A percentile compares a stretch with the other conserved stretches of the same genome.
Conservation (phyloP, 2,329 filamentous ascomycete genomes). For the Phialophora verrucosa region DNA sequence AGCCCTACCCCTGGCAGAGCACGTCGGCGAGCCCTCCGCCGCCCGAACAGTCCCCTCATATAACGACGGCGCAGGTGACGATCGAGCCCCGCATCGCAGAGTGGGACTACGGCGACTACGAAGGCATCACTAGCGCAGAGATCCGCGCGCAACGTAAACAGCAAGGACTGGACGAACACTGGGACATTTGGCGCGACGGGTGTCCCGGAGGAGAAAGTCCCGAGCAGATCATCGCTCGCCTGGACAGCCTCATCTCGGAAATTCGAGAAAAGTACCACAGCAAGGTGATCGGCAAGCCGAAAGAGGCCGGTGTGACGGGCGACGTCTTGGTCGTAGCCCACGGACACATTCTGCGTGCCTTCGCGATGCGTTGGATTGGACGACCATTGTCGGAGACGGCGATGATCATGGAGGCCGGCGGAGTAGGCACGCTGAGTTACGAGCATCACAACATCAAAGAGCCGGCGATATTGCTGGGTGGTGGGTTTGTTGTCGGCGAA, state of each 20-base stretch:
- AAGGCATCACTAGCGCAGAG: conserved; percentile 74
- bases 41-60: conserved; percentile 47
- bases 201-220: conserved; percentile 86
- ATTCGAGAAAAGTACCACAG: conserved; percentile 71
- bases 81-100: conserved; percentile 76
- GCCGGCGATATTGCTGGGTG: conserved; percentile 78
- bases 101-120: conserved; percentile 89
- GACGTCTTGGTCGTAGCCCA: conserved; percentile 85
- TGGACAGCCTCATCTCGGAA: conserved; percentile 77
- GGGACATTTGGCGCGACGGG: conserved; percentile 91
- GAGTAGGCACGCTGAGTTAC: conserved; percentile 81
- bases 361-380: conserved; percentile 84
- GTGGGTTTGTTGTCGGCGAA: conserved; percentile 63
- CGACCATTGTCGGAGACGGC: conserved; percentile 75
- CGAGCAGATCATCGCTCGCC: conserved; percentile 70
- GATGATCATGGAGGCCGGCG: conserved; percentile 87
- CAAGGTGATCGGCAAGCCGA: conserved; percentile 63
- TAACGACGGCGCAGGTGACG: conserved; percentile 66
- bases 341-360: conserved; percentile 84
- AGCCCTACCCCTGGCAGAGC: conserved; percentile 71
- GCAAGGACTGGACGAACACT: conserved; percentile 62
- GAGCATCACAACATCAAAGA: conserved; percentile 79
- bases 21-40: conserved; percentile 28
- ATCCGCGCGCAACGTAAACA: conserved; percentile 66
- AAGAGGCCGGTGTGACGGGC: conserved; percentile 48